Conservation (phyloP, 768 basidiomycete genomes). For the Auricularia cornea region DNA sequence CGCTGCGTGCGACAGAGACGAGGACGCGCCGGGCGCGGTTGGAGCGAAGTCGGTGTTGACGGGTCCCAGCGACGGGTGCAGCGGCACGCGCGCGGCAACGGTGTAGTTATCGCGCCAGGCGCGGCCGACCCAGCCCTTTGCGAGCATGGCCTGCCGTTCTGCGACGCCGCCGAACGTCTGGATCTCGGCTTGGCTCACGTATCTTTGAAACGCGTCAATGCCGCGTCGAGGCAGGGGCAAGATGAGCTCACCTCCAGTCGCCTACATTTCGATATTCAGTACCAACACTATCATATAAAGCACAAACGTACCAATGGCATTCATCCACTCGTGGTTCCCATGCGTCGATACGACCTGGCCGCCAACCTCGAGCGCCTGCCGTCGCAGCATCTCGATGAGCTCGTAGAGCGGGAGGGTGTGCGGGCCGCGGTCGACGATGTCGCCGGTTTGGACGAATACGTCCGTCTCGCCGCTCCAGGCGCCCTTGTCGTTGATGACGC, state of each 20-base stretch:
- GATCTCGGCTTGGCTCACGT: constrained; percentile 76
- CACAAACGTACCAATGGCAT: constrained; percentile 53
- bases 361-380: constrained; percentile 58
- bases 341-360: constrained; percentile 70
- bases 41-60: constrained; percentile 47
- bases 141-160: constrained; percentile 63
- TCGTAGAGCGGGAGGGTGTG: constrained; percentile 81
- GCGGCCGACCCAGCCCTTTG: constrained; percentile 67
- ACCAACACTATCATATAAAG: neutral
- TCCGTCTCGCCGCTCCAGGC: constrained; percentile 80
- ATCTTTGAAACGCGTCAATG: too few relatives aligned
- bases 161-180: constrained; percentile 69
- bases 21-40: constrained; percentile 43
- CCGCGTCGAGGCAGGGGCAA: neutral
- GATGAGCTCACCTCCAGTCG: constrained; percentile 65
- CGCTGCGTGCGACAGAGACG: constrained; percentile 65
- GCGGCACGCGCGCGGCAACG: constrained; percentile 68
- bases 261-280: constrained; percentile 33
- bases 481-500: constrained; percentile 60
- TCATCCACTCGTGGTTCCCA: constrained; percentile 98
- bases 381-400: constrained; percentile 78
- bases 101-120: constrained; percentile 85
- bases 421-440: constrained; percentile 91
- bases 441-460: constrained; percentile 90
- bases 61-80: constrained; percentile 60